Evolutionary conservation across 2,329 filamentous ascomycete genomes (phyloP), one percentile per base, ranked within the genome.

Genomic region (Nemania abortiva): DNA sequence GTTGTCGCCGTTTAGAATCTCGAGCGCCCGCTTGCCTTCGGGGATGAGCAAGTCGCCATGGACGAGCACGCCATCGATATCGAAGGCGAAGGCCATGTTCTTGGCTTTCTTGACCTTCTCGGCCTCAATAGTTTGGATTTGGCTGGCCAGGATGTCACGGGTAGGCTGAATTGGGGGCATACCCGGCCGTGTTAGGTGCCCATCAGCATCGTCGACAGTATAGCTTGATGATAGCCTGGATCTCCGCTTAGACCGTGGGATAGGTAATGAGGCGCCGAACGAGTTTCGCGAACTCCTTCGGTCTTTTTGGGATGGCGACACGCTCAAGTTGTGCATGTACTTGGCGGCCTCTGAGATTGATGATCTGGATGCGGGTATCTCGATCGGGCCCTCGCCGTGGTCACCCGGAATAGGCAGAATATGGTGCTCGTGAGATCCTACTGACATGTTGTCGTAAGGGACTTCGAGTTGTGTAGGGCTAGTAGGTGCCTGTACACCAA

Each of bases 61-160:
- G 65, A 92, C 91, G 27, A 93, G 84, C 67, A 94, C 91, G 83
- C 91, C 91, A 75, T 94, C 92, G 68, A 92, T 91, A 80, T 94
- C 92, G 72, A 94, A 95, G 75, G 90, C 92, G 73, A 94, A 94
- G 6, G 90, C 90, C 90, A 94, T 93, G 83, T 93, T 90, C 86
- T 93, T 93, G 67, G 90, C 91, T 66, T 87, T 86, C 34, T 82
- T 82, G 18, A 92, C 91, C 82, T 91, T 92, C 74, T 90, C 87
- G 65, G 86, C 81, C 74, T 87, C 85, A 72, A 93, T 83, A 71
- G 90, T 88, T 81, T 94, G 91, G 22, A 92, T 84, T 80, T 92
- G 91, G 2, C 89, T 88, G 45, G 89, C 90, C 70, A 93, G 83
- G 69, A 93, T 88, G 58, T 92, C 90, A 37, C 90, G 88, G 3